Evolutionary conservation across 352 stramenopile species (phyloP), one percentile per base, ranked within the genome.

Genomic region (Pythium folliculosum): DNA sequence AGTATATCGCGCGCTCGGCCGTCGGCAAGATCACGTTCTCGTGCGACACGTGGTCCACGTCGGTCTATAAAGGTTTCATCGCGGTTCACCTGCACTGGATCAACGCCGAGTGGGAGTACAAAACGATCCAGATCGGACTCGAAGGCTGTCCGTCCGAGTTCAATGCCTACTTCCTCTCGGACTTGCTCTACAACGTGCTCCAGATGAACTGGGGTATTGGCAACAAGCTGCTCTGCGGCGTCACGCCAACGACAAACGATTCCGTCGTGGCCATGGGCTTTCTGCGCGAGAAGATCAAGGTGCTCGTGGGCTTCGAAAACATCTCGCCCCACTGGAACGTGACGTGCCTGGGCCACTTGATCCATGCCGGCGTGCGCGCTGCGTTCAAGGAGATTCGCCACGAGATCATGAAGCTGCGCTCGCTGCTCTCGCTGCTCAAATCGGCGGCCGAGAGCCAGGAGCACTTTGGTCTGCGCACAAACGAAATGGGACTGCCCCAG

Each of bases 51-150:
- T 92, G 84, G 84, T 92, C 84, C 1, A 75, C 74, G 17, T 75
- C 73, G 37, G 82, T 90, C 38, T 79, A 80, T 69, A 92, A 92
- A 74, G 84, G 82, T 3, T 91, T 84, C 58, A 82, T 92, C 70
- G 81, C 77, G 16, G 84, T 92, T 67, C 73, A 92, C 65, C 60
- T 92, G 68, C 81, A 92, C 66, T 92, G 84, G 84, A 88, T 92
- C 74, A 92, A 92, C 70, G 82, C 84, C 8, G 84, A 92, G n/a
- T 92, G 84, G 84, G 84, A 92, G 66, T 89, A 84, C 78, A 92
- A 92, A 75, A 83, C 80, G 22, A 87, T 92, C 54, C 84, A 92
- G 66, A 75, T 92, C 49, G 84, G 82, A 1, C 75, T 92, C 10
- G 84, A 92, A 76, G 77, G 81, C 17, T 92, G 80, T 59, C 81